A percentile compares a stretch with the other conserved stretches of the same genome.
phyloP scores from a whole-genome alignment of 2,329 filamentous ascomycete species.

The Fusarium pininemorale region DNA sequence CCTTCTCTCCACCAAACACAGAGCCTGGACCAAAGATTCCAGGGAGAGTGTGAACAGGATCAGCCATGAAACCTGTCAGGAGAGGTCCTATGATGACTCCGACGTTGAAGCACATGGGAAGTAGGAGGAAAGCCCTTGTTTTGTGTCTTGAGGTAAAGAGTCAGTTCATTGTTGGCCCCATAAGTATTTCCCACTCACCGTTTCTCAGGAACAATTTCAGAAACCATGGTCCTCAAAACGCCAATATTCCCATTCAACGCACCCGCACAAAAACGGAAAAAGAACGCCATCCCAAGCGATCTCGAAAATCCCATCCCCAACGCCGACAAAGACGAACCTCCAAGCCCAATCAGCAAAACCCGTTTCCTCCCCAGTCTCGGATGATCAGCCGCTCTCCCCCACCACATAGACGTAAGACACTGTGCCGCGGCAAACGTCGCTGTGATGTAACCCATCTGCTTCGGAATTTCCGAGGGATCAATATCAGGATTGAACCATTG shows the following conservation, averaged over 20 bases:
- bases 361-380: slow-evolving; percentile 76
- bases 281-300: slow-evolving; percentile 74
- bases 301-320: slow-evolving; percentile 71
- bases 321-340: slow-evolving; percentile 64
- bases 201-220: slow-evolving; percentile 29
- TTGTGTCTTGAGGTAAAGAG: slow-evolving; percentile 59
- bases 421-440: slow-evolving; percentile 85
- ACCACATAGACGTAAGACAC: slow-evolving; percentile 83
- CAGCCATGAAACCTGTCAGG: slow-evolving; percentile 73
- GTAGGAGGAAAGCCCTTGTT: slow-evolving; percentile 76
- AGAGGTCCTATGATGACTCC: slow-evolving; percentile 78
- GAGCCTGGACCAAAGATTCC: slow-evolving; percentile 57
- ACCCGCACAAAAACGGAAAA: slow-evolving; percentile 75
- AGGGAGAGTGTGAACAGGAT: slow-evolving; percentile 69
- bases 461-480: slow-evolving; percentile 72
- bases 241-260: slow-evolving; percentile 78
- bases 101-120: slow-evolving; percentile 78
- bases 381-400: slow-evolving; percentile 76
- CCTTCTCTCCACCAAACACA: slow-evolving; percentile 49
- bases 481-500: slow-evolving; percentile 72
- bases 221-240: slow-evolving; percentile 75
- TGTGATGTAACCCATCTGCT: slow-evolving; percentile 80
- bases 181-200: slow-evolving; percentile 2
- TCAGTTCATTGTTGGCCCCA: not conserved
- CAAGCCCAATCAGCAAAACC: slow-evolving; percentile 79